A percentile compares a stretch with the other conserved stretches of the same genome.
Evolutionary conservation across 805 yeast genomes (phyloP).

Genomic region (Lipomyces starkeyi): DNA sequence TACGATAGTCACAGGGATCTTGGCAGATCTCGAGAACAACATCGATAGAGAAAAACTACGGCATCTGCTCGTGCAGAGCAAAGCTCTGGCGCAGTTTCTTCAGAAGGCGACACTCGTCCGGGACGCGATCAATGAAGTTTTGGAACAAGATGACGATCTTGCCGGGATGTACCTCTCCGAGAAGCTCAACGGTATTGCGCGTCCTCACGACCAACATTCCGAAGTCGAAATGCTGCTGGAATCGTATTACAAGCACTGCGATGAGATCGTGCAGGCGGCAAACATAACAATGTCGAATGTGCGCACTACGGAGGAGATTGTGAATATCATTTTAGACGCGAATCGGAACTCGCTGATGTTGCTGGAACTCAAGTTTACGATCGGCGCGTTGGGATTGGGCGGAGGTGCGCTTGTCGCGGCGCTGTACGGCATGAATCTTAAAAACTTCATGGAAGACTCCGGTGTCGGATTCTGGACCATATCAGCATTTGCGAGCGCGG

Average conservation of each 20-base stretch:
- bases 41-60: constrained; percentile 81
- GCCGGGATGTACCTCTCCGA: constrained; percentile 82
- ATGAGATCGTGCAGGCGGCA: constrained; percentile 91
- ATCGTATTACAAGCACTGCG: constrained; percentile 86
- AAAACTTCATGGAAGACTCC: constrained; percentile 86
- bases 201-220: constrained; percentile 60
- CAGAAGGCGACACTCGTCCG: constrained; percentile 84
- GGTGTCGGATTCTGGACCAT: constrained; percentile 69
- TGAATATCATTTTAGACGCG: constrained; percentile 88
- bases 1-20: constrained; percentile 72
- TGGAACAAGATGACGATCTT: constrained; percentile 87
- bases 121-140: constrained; percentile 80
- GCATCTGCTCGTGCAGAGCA: constrained; percentile 79
- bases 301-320: constrained; percentile 91
- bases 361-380: constrained; percentile 79
- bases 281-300: constrained; percentile 82
- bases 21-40: constrained; percentile 78
- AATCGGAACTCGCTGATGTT: constrained; percentile 90
- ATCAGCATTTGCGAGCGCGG: constrained; percentile 52
- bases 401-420: constrained; percentile 82
- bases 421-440: constrained; percentile 93
- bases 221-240: constrained; percentile 91
- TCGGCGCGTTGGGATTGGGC: constrained; percentile 82
- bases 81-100: constrained; percentile 79
- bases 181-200: constrained; percentile 52